phyloP scores from a whole-genome alignment of 2,329 filamentous ascomycete species.

The Triangularia verruculosa region DNA sequence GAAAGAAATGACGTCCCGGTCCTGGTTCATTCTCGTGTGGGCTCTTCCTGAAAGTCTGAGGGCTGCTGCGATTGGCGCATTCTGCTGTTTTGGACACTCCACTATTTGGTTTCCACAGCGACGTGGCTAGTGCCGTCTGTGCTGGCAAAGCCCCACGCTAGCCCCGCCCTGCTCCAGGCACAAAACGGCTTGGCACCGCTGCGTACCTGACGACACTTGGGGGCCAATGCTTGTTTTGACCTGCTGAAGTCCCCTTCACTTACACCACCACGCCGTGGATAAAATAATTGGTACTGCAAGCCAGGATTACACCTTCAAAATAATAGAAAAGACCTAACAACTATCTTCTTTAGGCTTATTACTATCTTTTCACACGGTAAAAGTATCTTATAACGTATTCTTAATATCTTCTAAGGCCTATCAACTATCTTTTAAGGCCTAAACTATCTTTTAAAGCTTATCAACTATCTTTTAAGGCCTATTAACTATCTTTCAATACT shows the following conservation, averaged over 20 bases:
- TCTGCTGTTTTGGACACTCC: conserved; percentile 5
- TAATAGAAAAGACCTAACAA: no score
- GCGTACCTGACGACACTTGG: not conserved
- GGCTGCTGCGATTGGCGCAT: conserved; percentile 8
- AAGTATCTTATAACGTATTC: no score
- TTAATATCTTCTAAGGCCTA: no score
- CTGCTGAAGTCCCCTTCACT: not conserved
- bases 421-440: no score
- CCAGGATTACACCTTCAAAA: no score
- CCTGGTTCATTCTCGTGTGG: not conserved
- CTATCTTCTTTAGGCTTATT: no score
- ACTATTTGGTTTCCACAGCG: conserved; percentile 7
- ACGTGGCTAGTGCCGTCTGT: conserved; percentile 1
- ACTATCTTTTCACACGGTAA: no score
- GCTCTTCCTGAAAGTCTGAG: not conserved
- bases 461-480: no score
- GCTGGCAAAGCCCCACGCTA: not conserved
- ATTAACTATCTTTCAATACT: no score
- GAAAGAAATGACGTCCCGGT: conserved; percentile 9
- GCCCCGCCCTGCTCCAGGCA: not conserved
- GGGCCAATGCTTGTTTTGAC: not conserved
- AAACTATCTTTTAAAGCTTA: no score
- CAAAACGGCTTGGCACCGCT: not conserved
- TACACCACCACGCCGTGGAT: no score
- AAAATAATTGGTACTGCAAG: no score